Base-by-base conservation (phyloP, 2,329 filamentous ascomycete species). In the Pseudogymnoascus pannorum region DNA sequence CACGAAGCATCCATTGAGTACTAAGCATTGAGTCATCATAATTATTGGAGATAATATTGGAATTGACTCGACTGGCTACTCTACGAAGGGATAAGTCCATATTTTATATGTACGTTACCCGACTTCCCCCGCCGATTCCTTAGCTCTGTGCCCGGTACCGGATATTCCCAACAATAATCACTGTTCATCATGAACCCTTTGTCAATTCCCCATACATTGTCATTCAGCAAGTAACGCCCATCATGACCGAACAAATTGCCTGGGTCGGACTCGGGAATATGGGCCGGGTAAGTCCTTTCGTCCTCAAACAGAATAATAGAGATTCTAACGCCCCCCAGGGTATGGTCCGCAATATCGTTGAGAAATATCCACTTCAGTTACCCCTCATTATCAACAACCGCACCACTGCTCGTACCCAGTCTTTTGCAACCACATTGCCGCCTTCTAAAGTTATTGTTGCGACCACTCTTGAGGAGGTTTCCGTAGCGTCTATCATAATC, bases 241-340 rank as follows among this genome's bases (percentile, higher is more conserved):
- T 64, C 5, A 85, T 85, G 83, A 76, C 81, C 44, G 78, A 80
- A 62, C 84, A 82, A 74, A 70, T 94, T 59, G 80, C 91, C 68
- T 95, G 86, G 85, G 85, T 95, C 60, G 91, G 92, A 62, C 81
- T 96, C 58, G 91, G 91, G 59, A 95, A 95, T 73, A 96, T 96
- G 85, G 92, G 90, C 66, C 82, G 87, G 71, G 89, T 88, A 77
- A 77, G 83, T 29, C 75, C 29, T 40, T 5, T n/a, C 51, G 33
- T 60, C 54, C 14, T 48, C 14, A 12, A 18, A 18, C 58, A 40
- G 44, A 29, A n/a, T 62, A 16, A 29, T 24, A 7, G 38, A 26
- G 38, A 58, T 36, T 33, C 33, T 57, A 40, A 26, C 63, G 67
- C 33, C 65, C 57, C 42, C 14, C 63, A 91, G 88, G 91, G 87